Evolutionary conservation across 2,329 filamentous ascomycete species (phyloP).

Genomic region (Aspergillus latus): DNA sequence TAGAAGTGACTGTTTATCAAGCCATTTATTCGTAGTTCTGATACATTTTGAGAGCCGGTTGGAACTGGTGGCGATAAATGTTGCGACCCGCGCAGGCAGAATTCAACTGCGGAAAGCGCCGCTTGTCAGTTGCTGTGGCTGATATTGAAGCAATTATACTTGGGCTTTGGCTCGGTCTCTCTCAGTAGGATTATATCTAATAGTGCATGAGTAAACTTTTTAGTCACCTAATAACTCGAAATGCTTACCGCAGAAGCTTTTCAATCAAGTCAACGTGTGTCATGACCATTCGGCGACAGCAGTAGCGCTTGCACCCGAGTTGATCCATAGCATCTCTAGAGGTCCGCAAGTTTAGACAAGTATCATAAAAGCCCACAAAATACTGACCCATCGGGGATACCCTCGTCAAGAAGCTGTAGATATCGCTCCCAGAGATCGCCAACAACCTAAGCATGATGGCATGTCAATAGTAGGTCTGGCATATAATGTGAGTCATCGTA

Average conservation of each 20-base stretch:
- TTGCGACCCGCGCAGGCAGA: too few relatives aligned
- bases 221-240: not conserved
- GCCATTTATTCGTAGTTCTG: too few relatives aligned
- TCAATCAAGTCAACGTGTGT: constrained; percentile 98
- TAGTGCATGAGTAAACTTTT: not conserved
- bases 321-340: constrained; percentile 86
- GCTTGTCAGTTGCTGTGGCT: too few relatives aligned
- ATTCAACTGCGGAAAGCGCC: too few relatives aligned
- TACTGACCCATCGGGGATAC: constrained; percentile 70
- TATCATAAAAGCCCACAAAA: not conserved
- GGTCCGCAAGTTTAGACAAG: constrained; percentile 14
- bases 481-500: constrained; percentile 39
- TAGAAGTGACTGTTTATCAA: too few relatives aligned
- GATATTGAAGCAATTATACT: constrained; percentile 8
- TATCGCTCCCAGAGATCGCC: constrained; percentile 98
- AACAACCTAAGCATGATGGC: constrained; percentile 66
- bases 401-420: constrained; percentile 79
- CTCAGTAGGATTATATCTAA: constrained; percentile 34
- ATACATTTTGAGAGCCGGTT: too few relatives aligned
- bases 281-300: constrained; percentile 99
- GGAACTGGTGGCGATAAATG: too few relatives aligned
- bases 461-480: constrained; percentile 3
- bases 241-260: constrained; percentile 84
- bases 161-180: constrained; percentile 27
- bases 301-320: constrained; percentile 91